A percentile compares a stretch with the other conserved stretches of the same genome.
Evolutionary conservation across 176 grass and related monocot species (phyloP).

Genomic region (Raddia distichophylla): DNA sequence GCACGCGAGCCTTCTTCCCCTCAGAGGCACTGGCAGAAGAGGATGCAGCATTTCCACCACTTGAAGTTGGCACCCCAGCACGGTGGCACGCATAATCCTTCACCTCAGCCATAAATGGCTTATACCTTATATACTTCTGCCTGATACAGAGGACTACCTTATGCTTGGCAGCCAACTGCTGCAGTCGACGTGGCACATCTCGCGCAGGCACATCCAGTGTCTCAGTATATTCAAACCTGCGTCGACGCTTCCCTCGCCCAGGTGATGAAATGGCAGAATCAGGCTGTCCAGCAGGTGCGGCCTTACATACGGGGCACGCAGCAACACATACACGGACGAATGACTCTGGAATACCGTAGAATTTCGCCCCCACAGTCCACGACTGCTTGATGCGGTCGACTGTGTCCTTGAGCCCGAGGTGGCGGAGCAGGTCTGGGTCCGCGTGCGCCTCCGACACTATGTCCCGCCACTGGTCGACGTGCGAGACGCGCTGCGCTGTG

Average conservation of each 20-base stretch:
- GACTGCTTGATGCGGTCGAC: constrained; percentile 94
- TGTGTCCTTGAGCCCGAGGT: constrained; percentile 94
- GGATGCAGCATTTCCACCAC: constrained; percentile 33
- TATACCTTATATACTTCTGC: constrained; percentile 98
- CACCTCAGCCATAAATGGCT: constrained; percentile 98
- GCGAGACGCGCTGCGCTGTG: constrained; percentile 72
- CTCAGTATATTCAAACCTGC: constrained; percentile 95
- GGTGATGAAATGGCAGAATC: constrained; percentile 50
- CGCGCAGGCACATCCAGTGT: constrained; percentile 84
- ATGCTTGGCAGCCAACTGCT: constrained; percentile 93
- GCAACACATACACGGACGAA: constrained; percentile 86
- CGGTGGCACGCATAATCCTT: constrained; percentile 99
- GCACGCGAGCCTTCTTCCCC: constrained; percentile 73
- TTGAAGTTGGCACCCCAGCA: constrained; percentile 81
- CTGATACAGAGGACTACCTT: constrained; percentile 98
- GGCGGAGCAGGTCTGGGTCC: constrained; percentile 84
- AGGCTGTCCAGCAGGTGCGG: constrained; percentile 53
- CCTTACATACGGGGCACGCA: constrained; percentile 76
- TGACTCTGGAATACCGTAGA: constrained; percentile 96
- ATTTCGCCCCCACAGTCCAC: constrained; percentile 94
- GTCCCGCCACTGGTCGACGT: constrained; percentile 85
- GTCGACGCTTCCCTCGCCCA: constrained; percentile 67
- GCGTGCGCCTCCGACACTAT: constrained; percentile 77
- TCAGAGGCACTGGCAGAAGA: constrained; percentile 45
- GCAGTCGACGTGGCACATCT: constrained; percentile 80